A percentile compares a stretch with the other conserved stretches of the same genome.
These are phyloP conservation scores for Debaryomyces prosopidis DNA, from an alignment of 805 yeast species.

Conservation along the genomic window DNA sequence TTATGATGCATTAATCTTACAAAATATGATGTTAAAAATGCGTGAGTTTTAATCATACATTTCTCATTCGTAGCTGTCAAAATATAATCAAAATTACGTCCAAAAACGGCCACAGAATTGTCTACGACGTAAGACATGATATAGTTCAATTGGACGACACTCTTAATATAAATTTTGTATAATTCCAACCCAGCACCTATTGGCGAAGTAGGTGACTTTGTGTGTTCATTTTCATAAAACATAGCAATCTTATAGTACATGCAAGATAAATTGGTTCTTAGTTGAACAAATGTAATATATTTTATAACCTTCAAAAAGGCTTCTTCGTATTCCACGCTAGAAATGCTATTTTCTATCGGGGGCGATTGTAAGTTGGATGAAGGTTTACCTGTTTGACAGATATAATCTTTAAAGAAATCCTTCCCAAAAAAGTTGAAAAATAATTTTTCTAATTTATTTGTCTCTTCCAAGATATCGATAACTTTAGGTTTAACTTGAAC, in stretches of 20 bases:
- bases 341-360: conserved; percentile 12
- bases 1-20: conserved; percentile 40
- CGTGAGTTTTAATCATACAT: conserved; percentile 42
- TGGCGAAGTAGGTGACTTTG: conserved; percentile 26
- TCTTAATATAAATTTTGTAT: conserved; percentile 40
- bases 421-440: conserved; percentile 40
- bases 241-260: conserved; percentile 42
- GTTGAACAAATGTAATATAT: conserved; percentile 34
- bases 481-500: conserved; percentile 31
- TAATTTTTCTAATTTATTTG: conserved; percentile 34
- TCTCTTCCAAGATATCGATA: conserved; percentile 33
- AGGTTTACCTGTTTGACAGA: conserved; percentile 30
- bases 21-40: conserved; percentile 38
- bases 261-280: conserved; percentile 40
- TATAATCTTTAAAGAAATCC: conserved; percentile 40
- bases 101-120: conserved; percentile 42
- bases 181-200: conserved; percentile 42
- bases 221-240: conserved; percentile 37
- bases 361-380: conserved; percentile 1
- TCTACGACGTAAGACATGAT: conserved; percentile 45
- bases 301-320: conserved; percentile 34
- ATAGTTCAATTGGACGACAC: conserved; percentile 43
- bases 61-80: conserved; percentile 39
- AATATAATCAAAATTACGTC: conserved; percentile 37
- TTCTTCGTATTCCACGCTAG: conserved; percentile 26